Evolutionary conservation across 805 yeast genomes (phyloP).

Genomic region (Myxozyma neotropica): DNA sequence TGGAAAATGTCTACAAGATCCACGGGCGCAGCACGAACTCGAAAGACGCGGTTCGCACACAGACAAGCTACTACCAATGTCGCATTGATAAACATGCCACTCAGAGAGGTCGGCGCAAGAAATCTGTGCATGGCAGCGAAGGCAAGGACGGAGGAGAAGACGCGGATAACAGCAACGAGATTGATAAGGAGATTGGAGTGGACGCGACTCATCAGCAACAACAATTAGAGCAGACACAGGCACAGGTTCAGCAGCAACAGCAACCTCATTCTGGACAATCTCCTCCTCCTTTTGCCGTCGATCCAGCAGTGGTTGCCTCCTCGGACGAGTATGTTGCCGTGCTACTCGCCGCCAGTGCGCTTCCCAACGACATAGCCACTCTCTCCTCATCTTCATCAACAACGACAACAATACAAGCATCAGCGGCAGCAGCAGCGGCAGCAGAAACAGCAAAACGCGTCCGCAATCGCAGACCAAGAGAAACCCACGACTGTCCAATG

Average conservation of each 20-base stretch:
- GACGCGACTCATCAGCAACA: no score
- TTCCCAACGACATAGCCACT: background rate
- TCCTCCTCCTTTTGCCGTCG: background rate
- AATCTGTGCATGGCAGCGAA: background rate
- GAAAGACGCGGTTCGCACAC: slow-evolving; percentile 20
- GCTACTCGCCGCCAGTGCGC: slow-evolving; percentile 4
- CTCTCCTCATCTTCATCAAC: background rate
- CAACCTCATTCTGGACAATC: background rate
- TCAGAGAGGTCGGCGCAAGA: slow-evolving; percentile 3
- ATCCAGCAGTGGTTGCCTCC: slow-evolving; percentile 9
- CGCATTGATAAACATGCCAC: slow-evolving; percentile 21
- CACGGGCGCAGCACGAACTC: slow-evolving; percentile 30
- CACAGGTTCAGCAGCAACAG: background rate
- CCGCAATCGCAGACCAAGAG: slow-evolving; percentile 24
- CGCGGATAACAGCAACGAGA: background rate
- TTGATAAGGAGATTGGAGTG: background rate
- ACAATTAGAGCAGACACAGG: background rate
- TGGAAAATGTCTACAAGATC: slow-evolving; percentile 30
- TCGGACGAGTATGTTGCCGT: slow-evolving; percentile 11
- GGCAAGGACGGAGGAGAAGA: background rate
- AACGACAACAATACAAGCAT: background rate
- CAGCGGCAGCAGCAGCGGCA: no score
- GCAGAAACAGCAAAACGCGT: slow-evolving; percentile 6
- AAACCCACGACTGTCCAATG: slow-evolving; percentile 19
- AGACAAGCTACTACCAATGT: slow-evolving; percentile 27